phyloP scores from a whole-genome alignment of 2,329 filamentous ascomycete species.

The Penicillium sp. region DNA sequence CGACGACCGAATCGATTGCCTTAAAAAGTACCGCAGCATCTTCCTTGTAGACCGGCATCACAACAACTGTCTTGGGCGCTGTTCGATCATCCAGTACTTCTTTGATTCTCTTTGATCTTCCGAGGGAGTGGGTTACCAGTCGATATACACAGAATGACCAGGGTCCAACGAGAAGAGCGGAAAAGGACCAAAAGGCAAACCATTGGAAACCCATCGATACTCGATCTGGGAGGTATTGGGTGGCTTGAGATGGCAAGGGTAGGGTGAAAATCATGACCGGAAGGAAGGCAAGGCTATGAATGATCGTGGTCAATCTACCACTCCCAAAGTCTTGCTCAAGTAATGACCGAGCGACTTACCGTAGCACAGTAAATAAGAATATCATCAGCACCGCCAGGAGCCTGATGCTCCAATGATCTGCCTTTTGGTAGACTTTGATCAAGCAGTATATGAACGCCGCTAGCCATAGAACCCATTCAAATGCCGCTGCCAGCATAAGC shows the following conservation, averaged over 20 bases:
- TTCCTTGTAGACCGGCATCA: constrained; percentile 97
- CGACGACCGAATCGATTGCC: constrained; percentile 86
- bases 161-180: constrained; percentile 78
- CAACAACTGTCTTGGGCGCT: constrained; percentile 89
- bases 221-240: constrained; percentile 66
- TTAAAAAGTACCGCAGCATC: constrained; percentile 79
- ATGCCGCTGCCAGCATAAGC: constrained; percentile 77
- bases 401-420: constrained; percentile 81
- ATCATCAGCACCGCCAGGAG: constrained; percentile 76
- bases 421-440: constrained; percentile 83
- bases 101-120: constrained; percentile 78
- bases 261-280: constrained; percentile 94
- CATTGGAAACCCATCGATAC: constrained; percentile 78
- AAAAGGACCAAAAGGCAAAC: constrained; percentile 95
- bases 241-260: constrained; percentile 72
- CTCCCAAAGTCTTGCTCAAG: neutral
- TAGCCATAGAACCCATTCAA: constrained; percentile 95
- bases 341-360: constrained; percentile 54
- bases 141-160: constrained; percentile 94
- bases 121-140: constrained; percentile 82
- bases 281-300: constrained; percentile 73
- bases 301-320: neutral
- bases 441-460: constrained; percentile 93
- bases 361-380: constrained; percentile 69
- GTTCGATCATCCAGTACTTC: constrained; percentile 78